Percentiles rank a stretch among this genome's conserved stretches.
Evolutionary conservation across 78 protist genomes (phyloP).

Genomic region (Acrasis kona): DNA sequence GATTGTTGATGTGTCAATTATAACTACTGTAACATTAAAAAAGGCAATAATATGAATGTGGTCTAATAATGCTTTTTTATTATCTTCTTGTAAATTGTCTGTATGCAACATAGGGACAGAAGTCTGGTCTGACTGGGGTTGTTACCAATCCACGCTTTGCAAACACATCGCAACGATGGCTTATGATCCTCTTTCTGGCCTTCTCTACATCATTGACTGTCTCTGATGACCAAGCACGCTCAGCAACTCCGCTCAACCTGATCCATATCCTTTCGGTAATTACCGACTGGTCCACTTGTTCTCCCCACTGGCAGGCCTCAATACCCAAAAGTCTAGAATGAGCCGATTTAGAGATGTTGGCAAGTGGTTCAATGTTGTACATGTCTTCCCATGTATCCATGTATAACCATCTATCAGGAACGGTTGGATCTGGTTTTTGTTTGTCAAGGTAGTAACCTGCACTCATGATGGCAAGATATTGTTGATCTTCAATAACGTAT

Average conservation of each 20-base stretch:
- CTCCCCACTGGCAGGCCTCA: slow-evolving; percentile 12
- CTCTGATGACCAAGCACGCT: background rate
- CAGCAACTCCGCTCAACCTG: background rate
- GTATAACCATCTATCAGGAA: background rate
- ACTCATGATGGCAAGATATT: background rate
- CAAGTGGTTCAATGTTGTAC: background rate
- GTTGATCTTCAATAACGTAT: background rate
- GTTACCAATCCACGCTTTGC: background rate
- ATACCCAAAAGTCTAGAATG: background rate
- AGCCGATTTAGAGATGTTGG: background rate
- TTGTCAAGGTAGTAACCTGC: background rate
- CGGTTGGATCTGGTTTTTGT: background rate
- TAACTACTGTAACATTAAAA: too few species aligned
- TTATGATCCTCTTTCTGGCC: background rate
- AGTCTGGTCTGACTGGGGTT: background rate
- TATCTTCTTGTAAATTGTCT: too few species aligned
- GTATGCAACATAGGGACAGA: background rate
- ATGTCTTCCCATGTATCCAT: background rate
- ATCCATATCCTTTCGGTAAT: background rate
- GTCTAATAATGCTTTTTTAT: too few species aligned
- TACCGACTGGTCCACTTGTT: background rate
- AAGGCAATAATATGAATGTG: too few species aligned
- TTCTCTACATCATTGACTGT: background rate
- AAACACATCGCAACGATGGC: background rate
- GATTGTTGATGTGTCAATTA: too few species aligned